These are phyloP conservation scores for Rhododendron mucronatum DNA, from an alignment of 148 eudicot species.

Conservation along the genomic window DNA sequence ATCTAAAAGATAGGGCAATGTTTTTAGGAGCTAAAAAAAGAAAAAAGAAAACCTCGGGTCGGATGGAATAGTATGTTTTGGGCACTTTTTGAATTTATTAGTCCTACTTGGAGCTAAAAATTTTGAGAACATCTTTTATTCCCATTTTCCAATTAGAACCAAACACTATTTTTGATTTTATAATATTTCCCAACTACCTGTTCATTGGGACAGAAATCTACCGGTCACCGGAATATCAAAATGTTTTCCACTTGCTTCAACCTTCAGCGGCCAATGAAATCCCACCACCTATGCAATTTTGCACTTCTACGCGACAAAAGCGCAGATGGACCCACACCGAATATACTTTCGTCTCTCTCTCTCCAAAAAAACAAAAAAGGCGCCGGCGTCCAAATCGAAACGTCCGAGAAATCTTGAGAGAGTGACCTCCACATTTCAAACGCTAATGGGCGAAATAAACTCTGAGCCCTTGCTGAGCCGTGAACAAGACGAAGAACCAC, in stretches of 20 bases:
- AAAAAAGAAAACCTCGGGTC: no score
- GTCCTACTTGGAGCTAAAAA: no score
- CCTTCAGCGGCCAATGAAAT: neutral
- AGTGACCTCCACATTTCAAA: neutral
- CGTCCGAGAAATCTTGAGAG: neutral
- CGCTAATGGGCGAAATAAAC: neutral
- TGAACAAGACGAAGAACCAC: neutral
- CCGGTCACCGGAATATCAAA: neutral
- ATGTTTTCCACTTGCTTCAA: neutral
- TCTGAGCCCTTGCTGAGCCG: neutral
- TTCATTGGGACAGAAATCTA: neutral
- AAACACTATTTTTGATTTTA: no score
- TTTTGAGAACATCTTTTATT: no score
- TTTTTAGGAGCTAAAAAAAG: no score
- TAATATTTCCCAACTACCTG: neutral
- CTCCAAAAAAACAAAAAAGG: neutral
- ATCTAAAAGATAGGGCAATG: no score
- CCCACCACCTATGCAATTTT: neutral
- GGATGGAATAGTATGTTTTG: no score
- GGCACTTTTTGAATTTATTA: no score
- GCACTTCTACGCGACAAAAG: neutral
- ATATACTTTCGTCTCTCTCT: neutral
- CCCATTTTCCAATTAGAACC: no score
- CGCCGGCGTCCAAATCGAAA: neutral
- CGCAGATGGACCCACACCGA: neutral